phyloP scores from a whole-genome alignment of 441 rosid species.

The Rhodomyrtus psidioides region DNA sequence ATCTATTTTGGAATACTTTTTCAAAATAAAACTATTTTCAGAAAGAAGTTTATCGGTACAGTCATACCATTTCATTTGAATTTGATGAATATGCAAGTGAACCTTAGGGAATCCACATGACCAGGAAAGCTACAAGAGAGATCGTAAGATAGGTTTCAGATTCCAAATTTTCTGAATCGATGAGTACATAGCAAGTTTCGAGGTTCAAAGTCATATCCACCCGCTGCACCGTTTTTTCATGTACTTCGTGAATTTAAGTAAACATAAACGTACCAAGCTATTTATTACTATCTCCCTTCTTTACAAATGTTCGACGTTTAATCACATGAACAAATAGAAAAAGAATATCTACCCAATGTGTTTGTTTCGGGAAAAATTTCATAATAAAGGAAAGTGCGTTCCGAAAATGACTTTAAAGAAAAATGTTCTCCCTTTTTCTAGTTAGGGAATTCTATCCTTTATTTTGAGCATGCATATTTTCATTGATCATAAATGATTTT shows the following conservation, averaged over 20 bases:
- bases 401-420: rapidly evolving
- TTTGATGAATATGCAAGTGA: background rate
- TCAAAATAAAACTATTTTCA: background rate
- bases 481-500: background rate
- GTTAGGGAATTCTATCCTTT: rapidly evolving
- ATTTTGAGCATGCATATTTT: background rate
- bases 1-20: background rate
- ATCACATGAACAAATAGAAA: background rate
- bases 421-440: background rate
- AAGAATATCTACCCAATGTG: background rate
- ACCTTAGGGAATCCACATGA: rapidly evolving
- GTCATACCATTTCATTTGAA: background rate
- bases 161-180: background rate
- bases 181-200: background rate
- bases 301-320: background rate
- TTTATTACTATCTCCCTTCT: background rate
- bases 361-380: background rate
- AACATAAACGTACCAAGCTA: background rate
- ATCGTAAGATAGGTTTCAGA: rapidly evolving
- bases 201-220: background rate
- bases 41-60: no score
- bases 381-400: background rate
- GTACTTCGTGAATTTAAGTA: background rate
- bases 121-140: rapidly evolving
- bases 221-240: rapidly evolving